Evolutionary conservation across 208 protist genomes (phyloP).

Genomic region (Wallacemonas rigidus): DNA sequence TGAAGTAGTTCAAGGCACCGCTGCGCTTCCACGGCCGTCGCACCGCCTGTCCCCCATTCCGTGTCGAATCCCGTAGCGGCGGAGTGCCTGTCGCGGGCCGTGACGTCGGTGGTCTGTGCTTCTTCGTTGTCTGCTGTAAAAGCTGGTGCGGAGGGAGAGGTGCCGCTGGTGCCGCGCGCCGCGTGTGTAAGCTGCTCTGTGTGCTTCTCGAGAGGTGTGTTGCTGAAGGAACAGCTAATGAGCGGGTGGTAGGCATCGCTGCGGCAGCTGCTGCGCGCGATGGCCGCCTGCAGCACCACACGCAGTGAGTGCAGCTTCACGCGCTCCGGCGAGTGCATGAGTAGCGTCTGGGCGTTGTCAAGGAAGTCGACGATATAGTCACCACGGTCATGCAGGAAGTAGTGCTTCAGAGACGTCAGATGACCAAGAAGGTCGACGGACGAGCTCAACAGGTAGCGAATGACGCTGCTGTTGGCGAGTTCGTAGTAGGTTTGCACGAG

Average conservation of each 20-base stretch:
- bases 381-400: slow-evolving; percentile 78
- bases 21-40: slow-evolving; percentile 35
- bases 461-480: slow-evolving; percentile 66
- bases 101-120: neutral
- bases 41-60: slow-evolving; percentile 6
- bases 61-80: slow-evolving; percentile 16
- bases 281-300: slow-evolving; percentile 77
- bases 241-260: slow-evolving; percentile 70
- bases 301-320: slow-evolving; percentile 82
- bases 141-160: neutral
- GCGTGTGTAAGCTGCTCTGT: slow-evolving; percentile 23
- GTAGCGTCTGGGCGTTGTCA: slow-evolving; percentile 74
- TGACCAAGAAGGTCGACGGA: slow-evolving; percentile 81
- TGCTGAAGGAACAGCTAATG: slow-evolving; percentile 79
- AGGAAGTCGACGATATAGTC: slow-evolving; percentile 89
- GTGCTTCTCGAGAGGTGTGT: slow-evolving; percentile 51
- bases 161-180: neutral
- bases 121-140: neutral
- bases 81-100: neutral
- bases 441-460: slow-evolving; percentile 71
- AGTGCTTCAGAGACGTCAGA: slow-evolving; percentile 72
- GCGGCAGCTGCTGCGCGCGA: slow-evolving; percentile 62
- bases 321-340: slow-evolving; percentile 54
- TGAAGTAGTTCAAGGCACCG: slow-evolving; percentile 79
- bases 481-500: slow-evolving; percentile 81